phyloP scores from a whole-genome alignment of 2,329 filamentous ascomycete genomes.

The Hysterium pulicare region DNA sequence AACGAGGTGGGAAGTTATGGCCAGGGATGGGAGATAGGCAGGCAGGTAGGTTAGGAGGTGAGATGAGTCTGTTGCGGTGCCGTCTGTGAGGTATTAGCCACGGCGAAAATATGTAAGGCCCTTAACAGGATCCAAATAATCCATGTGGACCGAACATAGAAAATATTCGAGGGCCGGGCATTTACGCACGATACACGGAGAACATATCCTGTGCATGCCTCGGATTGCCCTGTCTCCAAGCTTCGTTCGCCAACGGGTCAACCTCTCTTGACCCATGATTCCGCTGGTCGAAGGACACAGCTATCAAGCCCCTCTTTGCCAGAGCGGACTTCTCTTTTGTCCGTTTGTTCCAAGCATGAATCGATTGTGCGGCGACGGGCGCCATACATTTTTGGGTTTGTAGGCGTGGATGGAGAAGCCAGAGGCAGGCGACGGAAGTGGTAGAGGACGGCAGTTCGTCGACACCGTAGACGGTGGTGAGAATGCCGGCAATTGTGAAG shows the following conservation, averaged over 20 bases:
- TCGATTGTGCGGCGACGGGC: slow-evolving; percentile 64
- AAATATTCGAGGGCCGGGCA: no score
- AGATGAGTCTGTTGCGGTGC: slow-evolving; percentile 71
- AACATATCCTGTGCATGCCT: slow-evolving; percentile 93
- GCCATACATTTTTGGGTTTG: slow-evolving; percentile 71
- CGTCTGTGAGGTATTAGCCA: slow-evolving; percentile 39
- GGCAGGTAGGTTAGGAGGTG: slow-evolving; percentile 73
- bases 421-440: slow-evolving; percentile 69
- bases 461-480: slow-evolving; percentile 77
- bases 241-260: slow-evolving; percentile 64
- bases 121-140: no score
- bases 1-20: slow-evolving; percentile 63
- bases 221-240: slow-evolving; percentile 76
- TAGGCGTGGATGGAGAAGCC: slow-evolving; percentile 82
- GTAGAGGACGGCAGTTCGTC: slow-evolving; percentile 62
- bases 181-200: slow-evolving; percentile 62
- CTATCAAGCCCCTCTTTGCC: slow-evolving; percentile 62
- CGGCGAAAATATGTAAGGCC: background rate
- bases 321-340: slow-evolving; percentile 27
- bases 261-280: slow-evolving; percentile 81
- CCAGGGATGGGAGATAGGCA: slow-evolving; percentile 60
- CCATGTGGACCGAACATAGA: no score
- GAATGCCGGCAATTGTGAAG: slow-evolving; percentile 72
- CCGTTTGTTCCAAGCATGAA: slow-evolving; percentile 64
- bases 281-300: slow-evolving; percentile 83